Evolutionary conservation across 345 rosid species (phyloP).

Genomic region (Barbarea vulgaris): DNA sequence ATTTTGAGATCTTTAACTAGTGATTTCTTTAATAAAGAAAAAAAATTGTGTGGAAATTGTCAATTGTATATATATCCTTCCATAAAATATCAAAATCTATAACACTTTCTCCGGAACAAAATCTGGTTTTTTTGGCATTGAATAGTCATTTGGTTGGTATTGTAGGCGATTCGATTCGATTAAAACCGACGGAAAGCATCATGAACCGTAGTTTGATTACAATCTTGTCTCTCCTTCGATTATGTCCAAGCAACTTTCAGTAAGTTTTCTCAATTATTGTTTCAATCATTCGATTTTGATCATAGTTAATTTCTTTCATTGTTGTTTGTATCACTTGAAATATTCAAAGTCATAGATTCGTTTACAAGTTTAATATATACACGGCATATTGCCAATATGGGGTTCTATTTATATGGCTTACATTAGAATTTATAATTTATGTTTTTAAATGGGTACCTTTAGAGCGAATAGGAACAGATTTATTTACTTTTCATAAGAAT

Average conservation of each 20-base stretch:
- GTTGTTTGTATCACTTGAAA: background rate
- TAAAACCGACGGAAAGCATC: background rate
- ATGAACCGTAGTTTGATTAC: slow-evolving; percentile 22
- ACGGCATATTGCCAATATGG: too few species aligned
- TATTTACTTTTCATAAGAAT: too few species aligned
- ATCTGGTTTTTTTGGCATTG: background rate
- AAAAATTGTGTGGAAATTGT: too few species aligned
- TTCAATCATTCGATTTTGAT: background rate
- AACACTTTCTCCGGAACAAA: background rate
- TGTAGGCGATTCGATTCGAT: background rate
- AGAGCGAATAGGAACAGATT: too few species aligned
- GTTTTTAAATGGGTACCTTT: too few species aligned
- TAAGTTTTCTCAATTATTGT: slow-evolving; percentile 28
- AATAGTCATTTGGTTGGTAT: background rate
- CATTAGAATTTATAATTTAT: background rate
- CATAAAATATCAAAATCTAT: slow-evolving; percentile 33
- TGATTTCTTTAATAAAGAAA: too few species aligned
- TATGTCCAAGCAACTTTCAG: slow-evolving; percentile 77
- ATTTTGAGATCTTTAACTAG: too few species aligned
- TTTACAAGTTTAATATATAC: background rate
- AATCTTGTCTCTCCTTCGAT: slow-evolving; percentile 52
- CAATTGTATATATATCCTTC: slow-evolving; percentile 44
- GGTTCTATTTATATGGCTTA: background rate
- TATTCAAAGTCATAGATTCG: background rate
- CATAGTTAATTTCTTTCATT: background rate